Conservation (phyloP, 495 filamentous ascomycete species). For the Neurospora sp. region DNA sequence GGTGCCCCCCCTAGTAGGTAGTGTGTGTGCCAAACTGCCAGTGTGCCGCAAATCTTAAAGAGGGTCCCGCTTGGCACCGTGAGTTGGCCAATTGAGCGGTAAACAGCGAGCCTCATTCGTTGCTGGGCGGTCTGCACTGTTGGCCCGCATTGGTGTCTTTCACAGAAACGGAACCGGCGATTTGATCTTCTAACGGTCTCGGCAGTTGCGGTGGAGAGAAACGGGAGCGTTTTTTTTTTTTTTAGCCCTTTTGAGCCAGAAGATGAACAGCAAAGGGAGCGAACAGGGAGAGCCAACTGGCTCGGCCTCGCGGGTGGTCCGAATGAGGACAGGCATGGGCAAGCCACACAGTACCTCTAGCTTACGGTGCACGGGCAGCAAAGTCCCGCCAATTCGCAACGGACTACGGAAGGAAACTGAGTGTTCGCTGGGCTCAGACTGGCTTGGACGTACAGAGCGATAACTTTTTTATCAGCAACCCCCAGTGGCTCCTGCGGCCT, state of each 20-base stretch:
- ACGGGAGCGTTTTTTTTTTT: background rate
- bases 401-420: background rate
- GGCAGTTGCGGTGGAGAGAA: background rate
- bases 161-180: background rate
- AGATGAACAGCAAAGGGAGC: background rate
- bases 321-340: background rate
- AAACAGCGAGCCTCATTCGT: background rate
- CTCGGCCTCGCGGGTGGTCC: background rate
- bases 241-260: background rate
- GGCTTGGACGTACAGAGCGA: background rate
- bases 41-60: background rate
- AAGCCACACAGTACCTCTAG: background rate
- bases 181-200: background rate
- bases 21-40: background rate
- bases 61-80: background rate
- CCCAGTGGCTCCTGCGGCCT: background rate
- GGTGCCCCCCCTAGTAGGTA: slow-evolving; percentile 1
- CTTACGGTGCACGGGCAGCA: background rate
- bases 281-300: background rate
- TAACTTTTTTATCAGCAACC: background rate
- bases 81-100: background rate
- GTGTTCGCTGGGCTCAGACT: background rate
- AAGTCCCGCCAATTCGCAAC: background rate
- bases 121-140: background rate
- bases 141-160: background rate